Evolutionary conservation across 768 basidiomycete genomes (phyloP), one percentile per base, ranked within the genome.

Genomic region (Boletellus ananiceps): DNA sequence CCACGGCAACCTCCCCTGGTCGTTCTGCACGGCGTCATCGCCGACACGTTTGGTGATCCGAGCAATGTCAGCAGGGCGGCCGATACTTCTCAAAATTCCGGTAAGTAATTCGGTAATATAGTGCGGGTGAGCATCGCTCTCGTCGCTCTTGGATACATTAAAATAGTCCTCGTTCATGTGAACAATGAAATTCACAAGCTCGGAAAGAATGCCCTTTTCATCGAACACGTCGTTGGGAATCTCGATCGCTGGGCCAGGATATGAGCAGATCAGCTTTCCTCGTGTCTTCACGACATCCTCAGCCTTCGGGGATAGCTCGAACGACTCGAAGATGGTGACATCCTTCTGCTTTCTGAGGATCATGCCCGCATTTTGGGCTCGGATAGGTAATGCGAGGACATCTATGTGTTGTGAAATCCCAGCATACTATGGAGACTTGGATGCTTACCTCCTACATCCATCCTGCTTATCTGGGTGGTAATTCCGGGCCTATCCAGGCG

Each of bases 341-440:
- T 36, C 60, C 52, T 52, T 21, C 11, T 50, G 27, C 46, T 59
- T 62, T 40, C 68, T 65, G 13, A 75, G 48, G 14, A 80, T 59
- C 1, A 80, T 43, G 13, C 64, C 75, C 2, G 79, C 76, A 36
- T 80, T 80, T 49, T 79, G 79, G 2, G 68, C 67, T 6, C 65
- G 62, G 18, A 80, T 65, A 5, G 65, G 63, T 23, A 77, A 62
- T n/a, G 61, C 61, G 14, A 71, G 44, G 23, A 68, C 55, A 44
- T 71, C 79, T 78, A 38, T 18, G 8, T 13, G 15, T 25, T 4
- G 7, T 51, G 3, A 55, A 44, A 19, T 33, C 36, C 12, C 35
- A 18, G 8, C 6, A 25, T 7, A 16, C 14, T 16, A 37, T 31
- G 32, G 12, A 34, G 33, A 21, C 15, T 44, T 21, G 1, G 25